Conservation (phyloP, 257 asterid species). For the Solanum appendiculatum region DNA sequence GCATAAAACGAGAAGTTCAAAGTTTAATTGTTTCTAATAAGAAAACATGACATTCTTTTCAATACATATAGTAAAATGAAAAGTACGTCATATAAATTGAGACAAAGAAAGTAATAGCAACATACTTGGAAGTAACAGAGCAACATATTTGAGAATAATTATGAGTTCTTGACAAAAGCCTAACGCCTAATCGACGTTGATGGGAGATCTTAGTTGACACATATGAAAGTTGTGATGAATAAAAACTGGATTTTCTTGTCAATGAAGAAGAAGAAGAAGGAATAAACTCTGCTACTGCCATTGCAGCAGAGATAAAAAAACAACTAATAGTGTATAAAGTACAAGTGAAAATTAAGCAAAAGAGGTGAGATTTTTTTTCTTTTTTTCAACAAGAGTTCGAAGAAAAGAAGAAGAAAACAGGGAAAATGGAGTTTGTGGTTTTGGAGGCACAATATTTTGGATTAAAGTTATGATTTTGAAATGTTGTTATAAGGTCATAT, state of each 20-base stretch:
- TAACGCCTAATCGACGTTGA: constrained; percentile 22
- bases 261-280: constrained; percentile 15
- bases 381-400: background rate
- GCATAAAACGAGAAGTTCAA: background rate
- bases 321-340: background rate
- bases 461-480: constrained; percentile 24
- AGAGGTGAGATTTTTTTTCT: background rate
- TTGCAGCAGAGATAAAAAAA: constrained; percentile 24
- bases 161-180: constrained; percentile 20
- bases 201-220: constrained; percentile 31
- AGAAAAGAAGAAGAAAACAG: background rate
- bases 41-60: background rate
- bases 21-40: background rate
- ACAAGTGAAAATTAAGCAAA: background rate
- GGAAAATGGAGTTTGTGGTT: constrained; percentile 6
- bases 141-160: constrained; percentile 41
- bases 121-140: constrained; percentile 74
- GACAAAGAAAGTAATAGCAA: background rate
- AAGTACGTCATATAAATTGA: background rate
- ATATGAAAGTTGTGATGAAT: constrained; percentile 44
- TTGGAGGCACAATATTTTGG: background rate
- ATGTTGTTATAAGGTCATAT: constrained; percentile 45
- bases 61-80: background rate
- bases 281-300: constrained; percentile 74
- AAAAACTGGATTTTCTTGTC: constrained; percentile 12